phyloP scores from a whole-genome alignment of 179 eudicot species.

The Sideroxylon spinosum region DNA sequence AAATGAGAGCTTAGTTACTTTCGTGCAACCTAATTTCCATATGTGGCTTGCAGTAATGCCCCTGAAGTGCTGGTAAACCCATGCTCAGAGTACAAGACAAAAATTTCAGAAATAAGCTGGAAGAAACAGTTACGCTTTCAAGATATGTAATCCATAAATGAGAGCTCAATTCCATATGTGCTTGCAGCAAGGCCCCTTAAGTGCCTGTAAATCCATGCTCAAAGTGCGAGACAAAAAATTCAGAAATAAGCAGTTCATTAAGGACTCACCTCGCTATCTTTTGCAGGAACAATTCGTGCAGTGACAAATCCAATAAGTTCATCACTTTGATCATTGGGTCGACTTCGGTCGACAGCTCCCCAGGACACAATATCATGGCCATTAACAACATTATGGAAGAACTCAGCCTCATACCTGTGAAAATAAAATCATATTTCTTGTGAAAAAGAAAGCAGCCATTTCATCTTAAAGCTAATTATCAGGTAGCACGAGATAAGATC shows the following conservation, averaged over 20 bases:
- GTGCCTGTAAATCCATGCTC: too few species aligned
- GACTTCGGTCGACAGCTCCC: constrained; percentile 94
- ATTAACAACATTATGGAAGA: constrained; percentile 74
- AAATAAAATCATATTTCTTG: constrained; percentile 9
- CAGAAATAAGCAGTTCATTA: constrained; percentile 1
- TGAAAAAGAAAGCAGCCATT: neutral
- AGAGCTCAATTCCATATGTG: neutral
- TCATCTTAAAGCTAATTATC: constrained; percentile 4
- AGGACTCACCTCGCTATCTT: constrained; percentile 83
- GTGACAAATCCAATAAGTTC: constrained; percentile 96
- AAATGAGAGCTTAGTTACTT: neutral
- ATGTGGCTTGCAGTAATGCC: neutral
- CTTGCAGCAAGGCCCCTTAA: neutral
- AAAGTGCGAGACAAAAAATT: too few species aligned
- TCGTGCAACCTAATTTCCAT: constrained; percentile 5
- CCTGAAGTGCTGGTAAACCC: too few species aligned
- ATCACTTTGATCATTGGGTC: constrained; percentile 59
- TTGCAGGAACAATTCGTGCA: constrained; percentile 60
- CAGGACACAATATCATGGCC: constrained; percentile 75
- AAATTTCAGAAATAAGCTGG: neutral
- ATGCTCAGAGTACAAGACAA: too few species aligned
- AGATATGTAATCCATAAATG: constrained; percentile 2
- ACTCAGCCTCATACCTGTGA: constrained; percentile 83
- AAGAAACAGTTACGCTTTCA: neutral
- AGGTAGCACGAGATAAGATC: constrained; percentile 11